Evolutionary conservation across 2,329 filamentous ascomycete species (phyloP), one percentile per base, ranked within the genome.

Genomic region (Neofusicoccum umdonicola): DNA sequence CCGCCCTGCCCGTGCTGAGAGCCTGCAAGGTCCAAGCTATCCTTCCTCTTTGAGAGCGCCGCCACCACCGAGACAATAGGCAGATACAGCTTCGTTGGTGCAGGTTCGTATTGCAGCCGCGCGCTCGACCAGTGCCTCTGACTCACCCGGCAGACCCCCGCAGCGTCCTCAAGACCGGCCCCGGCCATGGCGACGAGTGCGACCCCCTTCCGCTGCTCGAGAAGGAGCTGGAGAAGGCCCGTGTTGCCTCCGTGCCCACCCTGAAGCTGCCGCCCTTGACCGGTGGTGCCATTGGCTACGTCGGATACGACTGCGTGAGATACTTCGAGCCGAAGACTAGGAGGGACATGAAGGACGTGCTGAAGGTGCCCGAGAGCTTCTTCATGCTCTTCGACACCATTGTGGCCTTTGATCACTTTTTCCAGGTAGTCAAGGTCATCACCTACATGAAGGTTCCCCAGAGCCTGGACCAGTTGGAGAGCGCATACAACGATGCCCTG

Each of bases 241-340:
- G 91, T 31, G 91, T 97, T 68, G 90, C 93, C 39, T 86, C 91
- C 45, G 87, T 99, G 3, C 93, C 95, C 0, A 91, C 89, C 0
- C 81, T 98, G 72, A 86, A 86, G 71, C 84, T 99, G 42, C 95
- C 95, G 60, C 91, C 92, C 31, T 82, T 99, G 80, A 92, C 91
- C 0, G 95, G 93, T 45, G 95, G 95, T 57, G 95, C 93, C 12
- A 92, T 99, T 72, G 95, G 95, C 66, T 99, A 98, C 77, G 92
- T 98, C 5, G 93, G 93, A 62, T 99, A 99, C 75, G 95, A 99
- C 76, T 99, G 95, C 77, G 92, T 99, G 72, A 89, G 90, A 74
- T 98, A 98, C 80, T 99, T 99, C 71, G 95, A 99, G 83, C 95
- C 95, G 67, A 96, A 93, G 84, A 98, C 95, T n/a, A 89, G 88